Base-by-base conservation (phyloP, 345 rosid genomes). In the Kandelia obovata region DNA sequence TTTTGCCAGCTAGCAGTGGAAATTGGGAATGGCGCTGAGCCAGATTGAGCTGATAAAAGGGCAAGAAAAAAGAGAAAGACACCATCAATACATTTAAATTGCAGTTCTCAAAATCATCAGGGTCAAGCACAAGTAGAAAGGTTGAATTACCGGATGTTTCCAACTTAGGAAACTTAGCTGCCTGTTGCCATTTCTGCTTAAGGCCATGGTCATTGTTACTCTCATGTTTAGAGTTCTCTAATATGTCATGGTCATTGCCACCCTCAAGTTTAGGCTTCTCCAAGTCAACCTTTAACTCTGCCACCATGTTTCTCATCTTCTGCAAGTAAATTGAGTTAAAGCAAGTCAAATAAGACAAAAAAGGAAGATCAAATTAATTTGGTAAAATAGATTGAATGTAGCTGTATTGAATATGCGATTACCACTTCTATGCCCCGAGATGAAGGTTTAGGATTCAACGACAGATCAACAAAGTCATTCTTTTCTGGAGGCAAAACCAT, bases 11-110 rank as follows among this genome's bases (percentile, higher is more conserved):
- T 68, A 61, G 82, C 66, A 52, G 74, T 55, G 56, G 84, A 37
- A 28, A 79, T 69, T 8, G 88, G 70, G 66, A 74, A 53, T 63
- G 82, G 80, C 62, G 65, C 62, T 27, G 84, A 76, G 57, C 79
- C 73, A 65, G 82, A 67, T 67, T 70, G 85, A 71, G 73, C 87
- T 83, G 79, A 64, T 64, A 61, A 34, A 71, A 11, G n/a, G 63
- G 61, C 39, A 58, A 31, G 5, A 52, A 73, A 49, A 32, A 53
- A 11, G 57, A n/a, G 21, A n/a, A 70, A 67, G 71, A 25, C 28
- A 55, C 17, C 8, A 61, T 70, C 51, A 64, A 35, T 19, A 26
- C 58, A 9, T 9, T 8, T 39, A 61, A 1, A 20, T 56, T 57
- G 67, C 5, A 52, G 23, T 11, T 37, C 11, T 58, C 20, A 37